Evolutionary conservation across 73 alveolate species (phyloP).

Genomic region (Paramecium pentaurelia): DNA sequence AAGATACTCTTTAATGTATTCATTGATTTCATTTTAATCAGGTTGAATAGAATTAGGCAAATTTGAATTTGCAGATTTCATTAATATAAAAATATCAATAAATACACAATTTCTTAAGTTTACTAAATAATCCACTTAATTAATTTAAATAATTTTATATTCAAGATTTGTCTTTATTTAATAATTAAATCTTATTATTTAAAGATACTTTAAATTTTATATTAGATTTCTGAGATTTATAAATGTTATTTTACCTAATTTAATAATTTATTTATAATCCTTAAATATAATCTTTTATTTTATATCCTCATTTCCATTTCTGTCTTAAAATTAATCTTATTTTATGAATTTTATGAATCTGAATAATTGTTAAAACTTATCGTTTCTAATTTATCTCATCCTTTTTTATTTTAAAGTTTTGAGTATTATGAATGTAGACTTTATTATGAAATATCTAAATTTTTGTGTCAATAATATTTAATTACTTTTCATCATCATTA

Average conservation of each 20-base stretch:
- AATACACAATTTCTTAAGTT: not conserved
- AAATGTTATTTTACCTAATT: no score
- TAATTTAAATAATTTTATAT: not conserved
- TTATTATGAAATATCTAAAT: not conserved
- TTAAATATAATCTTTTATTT: not conserved
- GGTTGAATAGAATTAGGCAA: not conserved
- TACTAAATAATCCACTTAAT: not conserved
- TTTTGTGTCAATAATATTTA: not conserved
- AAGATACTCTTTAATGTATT: slow-evolving; percentile 85
- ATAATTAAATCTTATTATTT: not conserved
- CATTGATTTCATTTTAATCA: slow-evolving; percentile 57
- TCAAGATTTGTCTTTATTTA: not conserved
- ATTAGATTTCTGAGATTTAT: not conserved
- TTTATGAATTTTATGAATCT: not conserved
- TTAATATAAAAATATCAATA: not conserved
- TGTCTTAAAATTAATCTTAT: not conserved
- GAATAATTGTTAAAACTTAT: slow-evolving; percentile 20
- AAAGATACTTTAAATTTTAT: not conserved
- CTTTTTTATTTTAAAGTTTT: not conserved
- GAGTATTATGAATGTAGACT: not conserved
- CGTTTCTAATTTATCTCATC: not conserved
- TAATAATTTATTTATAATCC: no score
- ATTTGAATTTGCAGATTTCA: slow-evolving; percentile 37
- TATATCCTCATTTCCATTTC: not conserved
- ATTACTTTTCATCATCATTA: not conserved